Conservation (phyloP, 257 asterid genomes). For the Nicotiana otophora region DNA sequence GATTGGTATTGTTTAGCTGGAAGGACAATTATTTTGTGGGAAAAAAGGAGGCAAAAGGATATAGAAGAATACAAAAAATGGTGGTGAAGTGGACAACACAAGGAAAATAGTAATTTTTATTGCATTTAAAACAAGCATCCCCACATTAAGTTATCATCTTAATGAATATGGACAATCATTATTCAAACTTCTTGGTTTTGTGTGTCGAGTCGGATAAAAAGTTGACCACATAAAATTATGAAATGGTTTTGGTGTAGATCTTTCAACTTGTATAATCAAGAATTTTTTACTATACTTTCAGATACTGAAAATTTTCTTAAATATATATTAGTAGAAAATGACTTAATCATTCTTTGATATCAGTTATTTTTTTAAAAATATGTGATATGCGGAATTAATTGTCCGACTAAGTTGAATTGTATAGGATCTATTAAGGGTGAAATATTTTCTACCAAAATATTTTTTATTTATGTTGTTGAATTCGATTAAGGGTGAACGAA, state of each 20-base stretch:
- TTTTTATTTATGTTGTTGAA: too few species aligned
- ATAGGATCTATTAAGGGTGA: too few species aligned
- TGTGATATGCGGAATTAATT: too few species aligned
- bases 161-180: neutral
- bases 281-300: neutral
- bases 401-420: too few species aligned
- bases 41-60: neutral
- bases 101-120: neutral
- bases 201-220: neutral
- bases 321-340: neutral
- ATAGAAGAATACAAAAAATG: neutral
- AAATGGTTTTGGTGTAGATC: neutral
- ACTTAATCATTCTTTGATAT: neutral
- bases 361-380: too few species aligned
- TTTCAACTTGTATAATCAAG: constrained; percentile 1
- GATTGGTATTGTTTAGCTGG: neutral
- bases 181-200: neutral
- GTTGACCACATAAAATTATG: neutral
- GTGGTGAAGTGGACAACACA: neutral
- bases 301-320: neutral
- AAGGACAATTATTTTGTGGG: neutral
- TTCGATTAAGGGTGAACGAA: too few species aligned
- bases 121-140: neutral
- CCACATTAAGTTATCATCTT: neutral
- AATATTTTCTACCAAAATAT: too few species aligned